A percentile compares a stretch with the other conserved stretches of the same genome.
phyloP scores from a whole-genome alignment of 2,329 filamentous ascomycete species.

The Cercospora nicotianae region DNA sequence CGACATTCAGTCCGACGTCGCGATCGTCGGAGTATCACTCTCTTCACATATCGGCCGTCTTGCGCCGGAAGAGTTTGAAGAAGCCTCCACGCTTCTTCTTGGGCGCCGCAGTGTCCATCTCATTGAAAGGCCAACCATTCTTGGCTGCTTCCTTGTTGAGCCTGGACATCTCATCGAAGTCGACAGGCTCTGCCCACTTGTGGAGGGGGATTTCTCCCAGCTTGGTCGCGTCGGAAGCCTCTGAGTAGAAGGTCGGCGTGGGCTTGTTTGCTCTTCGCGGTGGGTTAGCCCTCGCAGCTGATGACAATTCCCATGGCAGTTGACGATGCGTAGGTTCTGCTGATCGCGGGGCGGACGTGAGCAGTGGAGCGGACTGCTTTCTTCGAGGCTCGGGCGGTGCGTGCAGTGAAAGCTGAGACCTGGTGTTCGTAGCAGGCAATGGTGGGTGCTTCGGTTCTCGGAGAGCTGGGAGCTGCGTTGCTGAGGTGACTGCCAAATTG shows the following conservation, averaged over 20 bases:
- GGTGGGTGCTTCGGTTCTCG: not conserved
- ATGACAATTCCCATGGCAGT: not conserved
- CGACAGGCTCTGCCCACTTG: constrained; percentile 46
- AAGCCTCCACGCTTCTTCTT: constrained; percentile 27
- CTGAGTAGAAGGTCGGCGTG: constrained; percentile 46
- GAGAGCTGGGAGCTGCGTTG: not conserved
- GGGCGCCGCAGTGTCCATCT: not conserved
- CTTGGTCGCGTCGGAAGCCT: constrained; percentile 49
- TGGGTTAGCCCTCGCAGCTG: not conserved
- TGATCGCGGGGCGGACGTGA: not conserved
- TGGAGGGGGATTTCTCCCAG: constrained; percentile 51
- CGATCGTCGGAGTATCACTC: no score
- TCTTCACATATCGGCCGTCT: not conserved
- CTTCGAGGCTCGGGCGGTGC: constrained; percentile 27
- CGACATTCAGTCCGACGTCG: no score
- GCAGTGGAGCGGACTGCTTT: not conserved
- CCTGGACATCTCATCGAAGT: constrained; percentile 45
- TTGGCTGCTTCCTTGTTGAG: constrained; percentile 43
- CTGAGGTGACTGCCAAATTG: constrained; percentile 8
- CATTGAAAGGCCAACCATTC: constrained; percentile 33
- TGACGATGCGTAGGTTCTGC: not conserved
- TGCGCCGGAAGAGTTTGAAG: constrained; percentile 27
- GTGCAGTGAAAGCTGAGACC: not conserved
- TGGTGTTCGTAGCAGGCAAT: not conserved
- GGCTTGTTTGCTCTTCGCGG: constrained; percentile 28